Evolutionary conservation across 2,329 filamentous ascomycete species (phyloP), one percentile per base, ranked within the genome.

Genomic region (Verticillium isaacii): DNA sequence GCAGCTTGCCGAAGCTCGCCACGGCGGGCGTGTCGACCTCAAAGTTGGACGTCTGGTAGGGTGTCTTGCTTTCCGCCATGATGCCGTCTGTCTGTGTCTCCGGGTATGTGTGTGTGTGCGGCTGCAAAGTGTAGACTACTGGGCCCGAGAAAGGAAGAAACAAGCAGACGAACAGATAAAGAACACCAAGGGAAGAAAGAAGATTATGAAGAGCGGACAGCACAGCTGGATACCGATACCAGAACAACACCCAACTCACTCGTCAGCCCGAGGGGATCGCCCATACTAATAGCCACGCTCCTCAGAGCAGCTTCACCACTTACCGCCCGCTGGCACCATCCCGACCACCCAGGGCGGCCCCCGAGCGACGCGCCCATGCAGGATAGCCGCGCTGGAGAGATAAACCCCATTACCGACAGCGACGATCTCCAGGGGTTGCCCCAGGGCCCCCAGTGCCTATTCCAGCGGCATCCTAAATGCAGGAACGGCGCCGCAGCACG

Each of bases 31-130:
- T 68, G 59, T 82, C 78, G 62, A 78, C 72, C 70, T 85, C 81
- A 64, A 82, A 82, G 65, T 82, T 79, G 62, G 82, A 82, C 58
- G 75, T 69, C 39, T 77, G 77, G 50, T 73, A 67, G 61, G 75
- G 71, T 58, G 72, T 75, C 68, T 82, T 82, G 45, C 68, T 66
- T 55, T 75, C 70, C 65, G 68, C 69, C 66, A 70, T 71, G 71
- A 72, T 71, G 58, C 62, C 6, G 41, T 56, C 45, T 25, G 45
- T 36, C 34, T 36, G 34, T 36, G 14, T 14, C 7, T 17, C 6
- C 45, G 57, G 17, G 37, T 58, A 39, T 39, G 56, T 37, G 34
- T 2, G 11, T 37, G 5, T 29, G 5, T 29, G 25, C 5, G 37
- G 17, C 15, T 39, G 3, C 14, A 29, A 29, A 1, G 5, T 29